Evolutionary conservation across 768 basidiomycete species (phyloP), one percentile per base, ranked within the genome.

Genomic region (Psilocybe tampanensis): DNA sequence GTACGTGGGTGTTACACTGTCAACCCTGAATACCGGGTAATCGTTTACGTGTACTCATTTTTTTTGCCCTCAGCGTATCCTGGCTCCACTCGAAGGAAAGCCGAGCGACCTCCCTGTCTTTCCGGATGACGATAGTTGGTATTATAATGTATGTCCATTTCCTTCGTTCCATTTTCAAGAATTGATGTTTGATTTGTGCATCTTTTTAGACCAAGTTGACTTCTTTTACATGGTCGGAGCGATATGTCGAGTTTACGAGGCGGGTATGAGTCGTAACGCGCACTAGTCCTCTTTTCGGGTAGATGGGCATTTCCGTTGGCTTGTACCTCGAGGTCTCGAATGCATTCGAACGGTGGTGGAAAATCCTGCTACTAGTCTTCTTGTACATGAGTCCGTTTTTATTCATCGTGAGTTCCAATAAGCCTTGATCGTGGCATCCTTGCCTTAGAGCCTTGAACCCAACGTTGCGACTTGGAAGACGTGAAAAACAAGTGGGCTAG

Each of bases 41-140:
- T 8, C 48, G 18, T 42, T 41, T 8, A 34, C 54, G 7, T 17
- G 43, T 6, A 47, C n/a, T 34, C 26, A 39, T 12, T 48, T 19
- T 29, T 5, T 29, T 9, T 29, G 9, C 29, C 29, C 11, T 33
- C 3, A 79, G 78, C 76, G 78, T n/a, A 43, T 74, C 41, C 44
- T 59, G 19, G 67, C 69, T 2, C 67, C 70, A 2, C 26, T 76
- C 13, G 42, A 59, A 18, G 74, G 62, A 17, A 52, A 64, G 24
- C 51, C 63, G 0, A 56, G 63, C 1, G 66, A 67, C 11, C 61
- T 78, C 54, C 77, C 77, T 0, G 19, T 65, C 5, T 79, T 76
- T 22, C 13, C 36, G 4, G n/a, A 39, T 13, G 23, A 24, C 2
- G 60, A 64, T 24, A 54, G 53, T n/a, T 61, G 61, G 63, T 68